Base-by-base conservation (phyloP, 2,329 filamentous ascomycete genomes). In the Sodiomyces alkalinus region DNA sequence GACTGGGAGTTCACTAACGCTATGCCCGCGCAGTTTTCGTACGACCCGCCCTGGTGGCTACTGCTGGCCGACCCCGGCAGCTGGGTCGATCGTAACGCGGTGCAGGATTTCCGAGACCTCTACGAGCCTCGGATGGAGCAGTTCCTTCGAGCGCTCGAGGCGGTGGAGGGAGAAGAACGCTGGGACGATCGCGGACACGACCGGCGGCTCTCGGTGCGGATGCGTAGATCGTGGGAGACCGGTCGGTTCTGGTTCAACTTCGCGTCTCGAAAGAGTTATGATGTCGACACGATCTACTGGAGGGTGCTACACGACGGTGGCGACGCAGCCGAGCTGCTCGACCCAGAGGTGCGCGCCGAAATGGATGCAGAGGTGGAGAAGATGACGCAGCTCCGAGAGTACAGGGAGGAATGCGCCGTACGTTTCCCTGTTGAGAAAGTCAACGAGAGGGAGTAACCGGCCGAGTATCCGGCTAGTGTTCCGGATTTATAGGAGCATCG, bases 1-100 rank as follows among this genome's bases (percentile, higher is more conserved):
- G 54, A 60, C 31, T 42, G 48, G 14, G 54, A 58, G 38, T 59
- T 55, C 26, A 54, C 53, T 24, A 54, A 61, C 33, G 38, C 40
- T 27, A 49, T 55, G 47, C 55, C 54, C 1, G 40, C 44, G 3
- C 49, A 58, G 33, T 57, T 51, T 34, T 29, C 46, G 2, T 48
- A 48, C 30, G 51, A 53, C 17, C 44, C 45, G 28, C 52, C 55
- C 13, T 55, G 48, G 49, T 58, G 54, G 53, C 42, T 58, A 3
- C 31, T 59, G 22, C 26, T 46, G 6, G 22, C 32, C n/a, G 32
- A 38, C 1, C 42, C 43, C 10, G 41, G 40, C 2, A 10, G 28
- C 1, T 44, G 38, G 39, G 37, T 55, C 20, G 29, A 42, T 12
- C 35, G 31, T 0, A 33, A 13, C 12, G 17, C 17, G 2, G 22